Evolutionary conservation across 2,329 filamentous ascomycete genomes (phyloP).

Genomic region (Emmonsia crescens): DNA sequence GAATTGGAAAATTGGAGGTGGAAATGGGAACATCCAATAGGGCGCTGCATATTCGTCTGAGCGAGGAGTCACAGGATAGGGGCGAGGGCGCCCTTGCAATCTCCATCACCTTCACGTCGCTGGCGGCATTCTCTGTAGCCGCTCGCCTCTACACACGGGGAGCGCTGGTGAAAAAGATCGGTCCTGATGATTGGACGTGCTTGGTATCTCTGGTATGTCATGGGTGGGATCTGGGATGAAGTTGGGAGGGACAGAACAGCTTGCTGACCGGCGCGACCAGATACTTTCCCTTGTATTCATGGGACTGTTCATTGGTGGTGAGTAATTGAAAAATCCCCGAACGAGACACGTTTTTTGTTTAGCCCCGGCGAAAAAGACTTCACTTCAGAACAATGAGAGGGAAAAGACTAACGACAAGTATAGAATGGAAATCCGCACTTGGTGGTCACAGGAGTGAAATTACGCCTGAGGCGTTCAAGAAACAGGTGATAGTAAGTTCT

Average conservation of each 20-base stretch:
- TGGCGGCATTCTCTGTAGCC: constrained; percentile 25
- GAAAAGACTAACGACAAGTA: not conserved
- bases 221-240: not conserved
- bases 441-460: not conserved
- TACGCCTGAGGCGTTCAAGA: not conserved
- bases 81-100: not conserved
- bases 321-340: constrained; percentile 6
- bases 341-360: not conserved
- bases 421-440: not conserved
- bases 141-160: constrained; percentile 32
- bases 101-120: constrained; percentile 19
- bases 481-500: constrained; percentile 6
- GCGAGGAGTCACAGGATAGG: not conserved
- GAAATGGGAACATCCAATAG: not conserved
- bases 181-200: constrained; percentile 29
- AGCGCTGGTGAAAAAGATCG: constrained; percentile 25
- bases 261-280: constrained; percentile 8
- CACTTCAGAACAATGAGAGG: not conserved
- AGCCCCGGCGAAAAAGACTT: not conserved
- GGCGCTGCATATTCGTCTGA: not conserved
- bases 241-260: not conserved
- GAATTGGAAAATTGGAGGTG: not conserved
- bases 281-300: constrained; percentile 23
- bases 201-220: constrained; percentile 23
- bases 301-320: constrained; percentile 21